These are phyloP conservation scores for Aspergillus ibericus DNA, from an alignment of 2,329 filamentous ascomycete genomes.

Conservation along the genomic window DNA sequence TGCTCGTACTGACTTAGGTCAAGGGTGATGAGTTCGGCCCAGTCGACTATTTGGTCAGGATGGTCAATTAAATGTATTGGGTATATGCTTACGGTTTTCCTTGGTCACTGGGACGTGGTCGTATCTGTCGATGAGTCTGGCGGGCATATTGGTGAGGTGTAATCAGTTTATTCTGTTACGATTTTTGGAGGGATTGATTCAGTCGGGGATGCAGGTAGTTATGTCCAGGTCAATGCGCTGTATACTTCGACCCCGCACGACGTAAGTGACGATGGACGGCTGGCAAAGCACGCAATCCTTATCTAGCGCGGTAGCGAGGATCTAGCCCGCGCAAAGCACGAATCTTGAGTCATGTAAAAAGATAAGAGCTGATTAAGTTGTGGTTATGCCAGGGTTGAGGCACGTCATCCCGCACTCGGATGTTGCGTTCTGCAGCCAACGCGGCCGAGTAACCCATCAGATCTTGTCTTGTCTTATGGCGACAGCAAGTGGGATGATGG, in stretches of 20 bases:
- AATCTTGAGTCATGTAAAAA: background rate
- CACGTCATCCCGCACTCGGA: constrained; percentile 26
- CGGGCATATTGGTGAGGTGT: constrained; percentile 31
- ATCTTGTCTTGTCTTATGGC: constrained; percentile 12
- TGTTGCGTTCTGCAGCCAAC: constrained; percentile 4
- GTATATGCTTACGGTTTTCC: constrained; percentile 31
- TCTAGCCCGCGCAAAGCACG: background rate
- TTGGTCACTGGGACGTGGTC: constrained; percentile 51
- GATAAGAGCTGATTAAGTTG: constrained; percentile 4
- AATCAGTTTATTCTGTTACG: too few relatives aligned
- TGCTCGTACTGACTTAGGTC: constrained; percentile 57
- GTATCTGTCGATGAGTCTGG: constrained; percentile 40
- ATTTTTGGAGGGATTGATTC: too few relatives aligned
- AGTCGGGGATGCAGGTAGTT: background rate
- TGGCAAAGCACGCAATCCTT: constrained; percentile 27
- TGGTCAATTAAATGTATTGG: background rate
- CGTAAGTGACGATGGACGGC: constrained; percentile 5
- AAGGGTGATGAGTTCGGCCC: constrained; percentile 60
- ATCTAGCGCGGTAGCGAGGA: background rate
- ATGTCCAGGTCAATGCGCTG: background rate
- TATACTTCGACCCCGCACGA: constrained; percentile 16
- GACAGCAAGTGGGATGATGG: constrained; percentile 20
- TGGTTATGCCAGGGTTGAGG: constrained; percentile 8
- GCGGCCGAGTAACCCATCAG: constrained; percentile 5
- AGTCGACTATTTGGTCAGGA: constrained; percentile 36